These are phyloP conservation scores for Chlamydomonas incerta DNA, from an alignment of 139 green algal species.

Conservation along the genomic window DNA sequence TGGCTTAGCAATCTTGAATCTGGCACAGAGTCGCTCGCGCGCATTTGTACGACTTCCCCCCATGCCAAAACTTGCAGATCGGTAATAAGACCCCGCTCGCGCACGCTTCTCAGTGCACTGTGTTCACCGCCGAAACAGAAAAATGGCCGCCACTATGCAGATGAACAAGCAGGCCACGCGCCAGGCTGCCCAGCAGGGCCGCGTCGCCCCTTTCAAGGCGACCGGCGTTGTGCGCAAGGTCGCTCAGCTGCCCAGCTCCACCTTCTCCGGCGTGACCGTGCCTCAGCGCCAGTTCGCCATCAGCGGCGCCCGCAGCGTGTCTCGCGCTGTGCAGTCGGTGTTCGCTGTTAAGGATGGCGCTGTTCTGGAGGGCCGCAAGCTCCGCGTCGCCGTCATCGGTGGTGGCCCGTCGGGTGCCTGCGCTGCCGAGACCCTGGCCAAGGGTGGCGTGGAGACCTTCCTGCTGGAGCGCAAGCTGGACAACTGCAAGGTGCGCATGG, in stretches of 20 bases:
- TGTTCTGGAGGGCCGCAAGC: slow-evolving; percentile 77
- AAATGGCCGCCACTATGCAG: slow-evolving; percentile 29
- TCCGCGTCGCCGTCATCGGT: slow-evolving; percentile 95
- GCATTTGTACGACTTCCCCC: no score
- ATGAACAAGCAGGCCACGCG: slow-evolving; percentile 13
- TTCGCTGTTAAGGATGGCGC: slow-evolving; percentile 79
- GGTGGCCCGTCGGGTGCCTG: slow-evolving; percentile 95
- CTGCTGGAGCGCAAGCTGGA: slow-evolving; percentile 98
- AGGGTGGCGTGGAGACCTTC: slow-evolving; percentile 94
- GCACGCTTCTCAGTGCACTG: no score
- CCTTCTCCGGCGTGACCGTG: slow-evolving; percentile 19
- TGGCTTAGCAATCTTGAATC: no score
- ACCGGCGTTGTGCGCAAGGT: slow-evolving; percentile 13
- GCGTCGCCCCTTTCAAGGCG: slow-evolving; percentile 35
- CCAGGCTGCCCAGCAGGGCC: slow-evolving; percentile 21
- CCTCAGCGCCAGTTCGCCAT: slow-evolving; percentile 24
- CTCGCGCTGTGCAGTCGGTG: slow-evolving; percentile 38
- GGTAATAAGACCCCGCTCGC: no score
- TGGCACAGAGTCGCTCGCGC: no score
- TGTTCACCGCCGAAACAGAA: not conserved
- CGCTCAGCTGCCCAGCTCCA: not conserved
- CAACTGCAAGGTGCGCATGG: slow-evolving; percentile 93
- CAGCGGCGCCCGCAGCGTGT: slow-evolving; percentile 26
- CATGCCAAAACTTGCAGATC: no score
- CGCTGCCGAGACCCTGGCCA: slow-evolving; percentile 94